Evolutionary conservation across 148 eudicot species (phyloP), one percentile per base, ranked within the genome.

Genomic region (Rhododendron molle): DNA sequence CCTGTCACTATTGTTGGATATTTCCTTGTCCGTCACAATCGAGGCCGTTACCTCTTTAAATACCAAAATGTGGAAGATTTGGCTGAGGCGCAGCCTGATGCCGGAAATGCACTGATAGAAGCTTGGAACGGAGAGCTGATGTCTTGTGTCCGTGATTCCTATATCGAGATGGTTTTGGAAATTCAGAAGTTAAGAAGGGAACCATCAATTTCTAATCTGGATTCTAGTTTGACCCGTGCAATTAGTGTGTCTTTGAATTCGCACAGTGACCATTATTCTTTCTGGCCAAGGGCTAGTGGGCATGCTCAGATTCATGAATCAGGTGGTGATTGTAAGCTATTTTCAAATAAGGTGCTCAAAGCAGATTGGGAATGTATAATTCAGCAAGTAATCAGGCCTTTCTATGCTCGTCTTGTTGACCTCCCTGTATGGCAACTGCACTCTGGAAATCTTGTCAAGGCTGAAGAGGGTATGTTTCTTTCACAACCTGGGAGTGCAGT

Each of bases 391-490:
- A 91, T 97, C 76, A 93, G 87, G 89, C 99, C 99, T 46, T 92
- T 97, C 84, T 97, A 97, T 93, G 87, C 90, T 85, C 96, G 95
- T 78, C 88, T 97, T 76, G 91, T 93, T 43, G 96, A 97, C 82
- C 93, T 95, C 82, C 96, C 99, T 20, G 96, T 95, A 52, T 97
- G 99, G 99, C 98, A 95, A 88, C 88, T 97, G 78, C 93, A 92
- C 89, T 97, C 99, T 23, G 99, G 99, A 81, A 93, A 90, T 83
- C 89, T 94, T 81, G 98, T 94, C 38, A 95, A 89, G 91, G 98
- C 95, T 88, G 95, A 94, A 83, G 98, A 97, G 85, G 99, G 99
- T 80, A 97, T 97, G 99, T 97, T 97, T 90, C 95, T 97, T 80
- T 92, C 98, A n/a, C 98, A 95, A 85, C 99, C 99, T 73, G 92